A percentile compares a stretch with the other conserved stretches of the same genome.
phyloP scores from a whole-genome alignment of 106 monocot genomes.

The Dendrobium nobile region DNA sequence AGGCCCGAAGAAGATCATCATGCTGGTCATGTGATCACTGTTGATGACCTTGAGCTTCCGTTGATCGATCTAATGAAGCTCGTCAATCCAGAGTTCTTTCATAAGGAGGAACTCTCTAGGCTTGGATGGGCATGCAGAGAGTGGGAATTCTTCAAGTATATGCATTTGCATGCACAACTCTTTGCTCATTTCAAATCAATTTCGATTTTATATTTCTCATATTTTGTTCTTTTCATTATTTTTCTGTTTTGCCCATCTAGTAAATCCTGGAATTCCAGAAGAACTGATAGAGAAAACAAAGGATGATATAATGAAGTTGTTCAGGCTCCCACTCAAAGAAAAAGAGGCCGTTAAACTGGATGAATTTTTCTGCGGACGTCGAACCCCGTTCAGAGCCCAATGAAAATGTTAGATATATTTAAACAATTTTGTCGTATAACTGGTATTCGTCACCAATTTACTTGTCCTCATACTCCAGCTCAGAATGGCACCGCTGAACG shows the following conservation, averaged over 20 bases:
- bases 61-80: not conserved
- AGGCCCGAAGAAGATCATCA: not conserved
- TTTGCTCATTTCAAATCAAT: no score
- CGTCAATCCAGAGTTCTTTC: not conserved
- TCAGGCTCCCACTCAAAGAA: not conserved
- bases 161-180: not conserved
- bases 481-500: no score
- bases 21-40: no score
- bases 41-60: not conserved
- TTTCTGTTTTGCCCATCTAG: not conserved
- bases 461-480: no score
- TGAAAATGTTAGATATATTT: no score
- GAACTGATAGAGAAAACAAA: not conserved
- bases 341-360: not conserved
- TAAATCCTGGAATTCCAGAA: not conserved
- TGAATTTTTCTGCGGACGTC: no score
- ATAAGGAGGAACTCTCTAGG: not conserved
- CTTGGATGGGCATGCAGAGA: not conserved
- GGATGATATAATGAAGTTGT: not conserved
- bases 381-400: no score
- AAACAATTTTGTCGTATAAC: no score
- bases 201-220: not conserved
- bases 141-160: constrained; percentile 5
- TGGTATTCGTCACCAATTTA: no score
- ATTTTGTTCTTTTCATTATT: not conserved